Evolutionary conservation across 495 filamentous ascomycete genomes (phyloP), one percentile per base, ranked within the genome.

Genomic region (Lepraria neglecta): DNA sequence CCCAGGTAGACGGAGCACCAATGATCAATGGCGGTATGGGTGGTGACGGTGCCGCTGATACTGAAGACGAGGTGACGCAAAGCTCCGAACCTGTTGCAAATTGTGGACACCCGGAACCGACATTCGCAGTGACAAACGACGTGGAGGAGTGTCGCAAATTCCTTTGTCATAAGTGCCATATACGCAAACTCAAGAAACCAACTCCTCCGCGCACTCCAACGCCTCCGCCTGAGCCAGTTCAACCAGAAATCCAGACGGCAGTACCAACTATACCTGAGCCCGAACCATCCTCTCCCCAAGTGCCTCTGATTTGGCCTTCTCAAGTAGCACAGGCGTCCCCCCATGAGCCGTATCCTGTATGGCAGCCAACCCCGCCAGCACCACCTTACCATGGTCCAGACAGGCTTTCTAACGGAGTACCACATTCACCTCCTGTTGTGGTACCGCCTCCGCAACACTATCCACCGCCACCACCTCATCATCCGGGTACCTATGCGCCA

Each of bases 111-210:
- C 38, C 63, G 62, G 51, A 61, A 47, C 17, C 61, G 54, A 31
- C 45, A 61, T 27, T 64, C 55, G 33, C 43, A 21, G 54, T 44
- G 27, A 43, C 50, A 38, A 21, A 43, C 6, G 38, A 57, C 19
- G 5, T 31, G 12, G 27, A 51, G 33, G 67, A 69, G 59, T 33
- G 56, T 7, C 48, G 64, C 3, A 76, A 74, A 35, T 76, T 79
- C 66, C 35, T 66, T 12, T 82, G 79, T 62, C 79, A 82, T 65
- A 81, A 80, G 61, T 82, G 79, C 60, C 76, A 80, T 64, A 61
- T 80, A 51, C 78, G 77, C 66, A 74, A 74, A 52, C 63, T 70
- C 28, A 60, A 47, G 35, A 42, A 67, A 24, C 61, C 68, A 5
- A 65, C 75, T 11, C 72, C 73, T 56, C 67, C 71, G 70, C 73